Evolutionary conservation across 192 early-diverging fungal species (phyloP).

Genomic region (Linnemannia hyalina): DNA sequence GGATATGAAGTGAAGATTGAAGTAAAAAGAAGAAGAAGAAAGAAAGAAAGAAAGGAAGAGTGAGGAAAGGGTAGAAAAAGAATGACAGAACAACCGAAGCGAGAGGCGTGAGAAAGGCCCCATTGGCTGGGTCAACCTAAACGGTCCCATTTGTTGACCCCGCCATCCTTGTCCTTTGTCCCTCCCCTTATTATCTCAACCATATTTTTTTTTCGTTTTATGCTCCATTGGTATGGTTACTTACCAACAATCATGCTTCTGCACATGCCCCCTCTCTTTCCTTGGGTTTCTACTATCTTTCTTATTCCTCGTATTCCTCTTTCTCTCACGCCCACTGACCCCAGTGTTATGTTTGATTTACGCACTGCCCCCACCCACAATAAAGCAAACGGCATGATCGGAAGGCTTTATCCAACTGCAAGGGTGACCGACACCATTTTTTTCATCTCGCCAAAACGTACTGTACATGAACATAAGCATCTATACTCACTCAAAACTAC

Average conservation of each 20-base stretch:
- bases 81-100: neutral
- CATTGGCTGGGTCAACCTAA: neutral
- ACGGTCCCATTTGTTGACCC: neutral
- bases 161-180: neutral
- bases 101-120: slow-evolving; percentile 1
- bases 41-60: neutral
- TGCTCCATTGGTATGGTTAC: too few relatives aligned
- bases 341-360: neutral
- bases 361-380: neutral
- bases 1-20: neutral
- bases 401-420: neutral
- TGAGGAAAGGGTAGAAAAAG: neutral
- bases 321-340: neutral
- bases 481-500: neutral
- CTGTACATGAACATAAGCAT: neutral
- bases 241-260: too few relatives aligned
- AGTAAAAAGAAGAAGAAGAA: neutral
- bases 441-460: neutral
- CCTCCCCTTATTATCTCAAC: neutral
- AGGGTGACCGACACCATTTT: neutral
- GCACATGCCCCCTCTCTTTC: too few relatives aligned
- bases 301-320: too few relatives aligned
- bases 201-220: too few relatives aligned
- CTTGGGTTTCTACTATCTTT: too few relatives aligned
- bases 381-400: neutral